phyloP scores from a whole-genome alignment of 305 asterid species.

The Andrographis paniculata region DNA sequence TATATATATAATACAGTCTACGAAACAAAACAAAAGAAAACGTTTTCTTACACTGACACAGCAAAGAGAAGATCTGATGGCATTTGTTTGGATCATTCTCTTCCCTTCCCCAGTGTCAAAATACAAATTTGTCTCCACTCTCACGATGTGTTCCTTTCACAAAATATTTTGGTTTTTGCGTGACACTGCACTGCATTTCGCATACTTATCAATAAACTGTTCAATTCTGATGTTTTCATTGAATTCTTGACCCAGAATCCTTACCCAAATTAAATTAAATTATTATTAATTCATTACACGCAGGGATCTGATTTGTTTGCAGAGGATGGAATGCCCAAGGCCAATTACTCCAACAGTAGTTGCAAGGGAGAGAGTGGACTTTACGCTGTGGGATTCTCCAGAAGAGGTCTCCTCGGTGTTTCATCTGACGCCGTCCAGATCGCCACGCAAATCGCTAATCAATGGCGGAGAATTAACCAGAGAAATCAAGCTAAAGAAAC shows the following conservation, averaged over 20 bases:
- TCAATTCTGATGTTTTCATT: too few species aligned
- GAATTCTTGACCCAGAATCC: too few species aligned
- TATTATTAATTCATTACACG: too few species aligned
- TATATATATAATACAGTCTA: too few species aligned
- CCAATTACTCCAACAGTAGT: slow-evolving; percentile 17
- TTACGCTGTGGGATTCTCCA: slow-evolving; percentile 48
- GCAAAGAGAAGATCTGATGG: slow-evolving; percentile 69
- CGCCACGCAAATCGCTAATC: slow-evolving; percentile 37
- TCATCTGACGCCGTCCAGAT: slow-evolving; percentile 63
- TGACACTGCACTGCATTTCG: neutral
- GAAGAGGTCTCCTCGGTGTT: slow-evolving; percentile 81
- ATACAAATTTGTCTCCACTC: slow-evolving; percentile 22
- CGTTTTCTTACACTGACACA: slow-evolving; percentile 35
- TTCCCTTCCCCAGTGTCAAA: slow-evolving; percentile 14
- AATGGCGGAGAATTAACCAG: too few species aligned
- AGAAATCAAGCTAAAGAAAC: too few species aligned
- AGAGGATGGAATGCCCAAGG: slow-evolving; percentile 69
- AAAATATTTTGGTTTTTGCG: slow-evolving; percentile 24
- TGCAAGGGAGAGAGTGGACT: slow-evolving; percentile 89
- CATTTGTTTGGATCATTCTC: slow-evolving; percentile 61
- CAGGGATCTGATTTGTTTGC: slow-evolving; percentile 20
- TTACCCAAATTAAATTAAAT: too few species aligned
- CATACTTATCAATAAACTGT: too few species aligned
- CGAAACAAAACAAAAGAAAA: slow-evolving; percentile 53
- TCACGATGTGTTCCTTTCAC: slow-evolving; percentile 47